A percentile compares a stretch with the other conserved stretches of the same genome.
These are phyloP conservation scores for Orbilia ellipsospora DNA, from an alignment of 2,329 filamentous ascomycete species.

Conservation along the genomic window DNA sequence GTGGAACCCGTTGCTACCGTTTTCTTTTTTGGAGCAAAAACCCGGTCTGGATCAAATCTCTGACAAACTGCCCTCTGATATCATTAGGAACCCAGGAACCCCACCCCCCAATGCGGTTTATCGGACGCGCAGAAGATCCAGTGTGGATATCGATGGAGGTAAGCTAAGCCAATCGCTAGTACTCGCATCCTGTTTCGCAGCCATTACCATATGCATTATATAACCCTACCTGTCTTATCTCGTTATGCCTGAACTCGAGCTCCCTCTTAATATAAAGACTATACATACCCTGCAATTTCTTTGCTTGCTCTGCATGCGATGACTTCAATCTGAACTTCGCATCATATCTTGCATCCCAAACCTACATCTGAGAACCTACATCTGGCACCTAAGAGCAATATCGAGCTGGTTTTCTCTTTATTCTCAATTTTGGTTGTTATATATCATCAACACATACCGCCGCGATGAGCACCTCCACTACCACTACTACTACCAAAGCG, in stretches of 20 bases:
- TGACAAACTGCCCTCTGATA: conserved; percentile 54
- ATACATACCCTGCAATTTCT: conserved; percentile 29
- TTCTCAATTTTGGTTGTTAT: conserved; percentile 10
- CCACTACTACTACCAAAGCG: conserved; percentile 7
- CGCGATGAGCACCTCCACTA: conserved; percentile 36
- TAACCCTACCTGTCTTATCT: conserved; percentile 49
- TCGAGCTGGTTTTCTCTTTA: conserved; percentile 47
- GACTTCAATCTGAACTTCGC: conserved; percentile 25
- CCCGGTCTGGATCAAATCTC: conserved; percentile 47
- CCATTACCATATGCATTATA: conserved; percentile 54
- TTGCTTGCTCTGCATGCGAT: conserved; percentile 25
- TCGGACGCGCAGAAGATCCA: conserved; percentile 45
- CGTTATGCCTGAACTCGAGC: conserved; percentile 35
- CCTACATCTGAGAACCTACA: neutral
- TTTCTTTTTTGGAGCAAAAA: conserved; percentile 23
- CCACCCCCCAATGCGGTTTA: conserved; percentile 45
- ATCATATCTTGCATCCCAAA: neutral
- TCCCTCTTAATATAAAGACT: conserved; percentile 47
- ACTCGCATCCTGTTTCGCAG: conserved; percentile 35
- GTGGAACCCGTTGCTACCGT: neutral
- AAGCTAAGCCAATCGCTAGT: conserved; percentile 53
- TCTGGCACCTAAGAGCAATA: conserved; percentile 28
- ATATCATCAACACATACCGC: conserved; percentile 44
- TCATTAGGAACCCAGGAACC: conserved; percentile 48
- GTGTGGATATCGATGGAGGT: conserved; percentile 55